A percentile compares a stretch with the other conserved stretches of the same genome.
Evolutionary conservation across 805 yeast species (phyloP).

Genomic region (Candida oleophila): DNA sequence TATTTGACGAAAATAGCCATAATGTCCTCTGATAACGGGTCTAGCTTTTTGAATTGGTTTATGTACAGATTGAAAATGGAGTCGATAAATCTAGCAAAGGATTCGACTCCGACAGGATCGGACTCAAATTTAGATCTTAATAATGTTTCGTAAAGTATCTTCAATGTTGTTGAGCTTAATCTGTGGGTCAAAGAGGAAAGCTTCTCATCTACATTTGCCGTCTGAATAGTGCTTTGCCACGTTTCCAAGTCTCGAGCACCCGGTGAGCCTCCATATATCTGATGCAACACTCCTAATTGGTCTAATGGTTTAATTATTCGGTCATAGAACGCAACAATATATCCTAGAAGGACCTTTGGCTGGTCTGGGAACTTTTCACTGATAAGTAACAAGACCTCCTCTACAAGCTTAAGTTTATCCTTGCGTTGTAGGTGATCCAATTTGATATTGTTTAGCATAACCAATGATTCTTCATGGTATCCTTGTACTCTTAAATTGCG

Average conservation of each 20-base stretch:
- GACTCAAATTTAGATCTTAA: constrained; percentile 7
- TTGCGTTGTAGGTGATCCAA: constrained; percentile 15
- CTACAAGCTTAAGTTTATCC: constrained; percentile 21
- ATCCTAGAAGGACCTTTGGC: constrained; percentile 38
- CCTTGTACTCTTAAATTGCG: constrained; percentile 27
- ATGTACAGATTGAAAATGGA: not conserved
- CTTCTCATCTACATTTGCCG: constrained; percentile 29
- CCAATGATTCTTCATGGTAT: constrained; percentile 32
- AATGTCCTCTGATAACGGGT: constrained; percentile 12
- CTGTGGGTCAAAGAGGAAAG: constrained; percentile 3
- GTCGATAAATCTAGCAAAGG: not conserved
- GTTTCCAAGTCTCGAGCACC: constrained; percentile 10
- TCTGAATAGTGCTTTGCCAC: constrained; percentile 14
- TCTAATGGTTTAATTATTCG: constrained; percentile 20
- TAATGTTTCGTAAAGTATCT: constrained; percentile 23
- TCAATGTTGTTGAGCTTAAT: constrained; percentile 20
- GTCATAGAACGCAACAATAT: constrained; percentile 29
- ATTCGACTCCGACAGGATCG: not conserved
- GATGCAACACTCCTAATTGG: constrained; percentile 24
- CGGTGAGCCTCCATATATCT: constrained; percentile 7
- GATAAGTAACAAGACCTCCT: constrained; percentile 33
- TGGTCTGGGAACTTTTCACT: constrained; percentile 25
- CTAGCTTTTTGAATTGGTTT: not conserved
- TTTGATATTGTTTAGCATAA: constrained; percentile 30
- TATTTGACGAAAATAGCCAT: constrained; percentile 23